A percentile compares a stretch with the other conserved stretches of the same genome.
These are phyloP conservation scores for Spatholobus suberectus DNA, from an alignment of 306 rosid species.

Conservation along the genomic window DNA sequence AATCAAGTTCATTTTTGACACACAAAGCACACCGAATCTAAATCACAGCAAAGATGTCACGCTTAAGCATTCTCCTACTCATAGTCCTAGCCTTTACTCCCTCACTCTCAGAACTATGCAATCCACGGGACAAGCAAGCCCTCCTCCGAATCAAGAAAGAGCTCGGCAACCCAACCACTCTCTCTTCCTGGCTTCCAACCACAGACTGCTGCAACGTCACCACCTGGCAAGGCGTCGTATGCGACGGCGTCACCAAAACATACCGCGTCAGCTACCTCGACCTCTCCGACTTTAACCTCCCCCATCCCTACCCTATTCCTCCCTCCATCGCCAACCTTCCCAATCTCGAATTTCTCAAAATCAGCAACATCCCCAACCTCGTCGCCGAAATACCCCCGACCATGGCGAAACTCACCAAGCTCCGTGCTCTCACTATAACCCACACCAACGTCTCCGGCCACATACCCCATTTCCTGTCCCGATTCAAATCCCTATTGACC, in stretches of 20 bases:
- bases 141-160: constrained; percentile 39
- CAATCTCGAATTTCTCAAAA: neutral
- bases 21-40: too few species aligned
- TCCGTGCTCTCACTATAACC: neutral
- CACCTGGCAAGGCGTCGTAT: neutral
- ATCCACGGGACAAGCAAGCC: constrained; percentile 27
- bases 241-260: constrained; percentile 33
- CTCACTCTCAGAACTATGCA: constrained; percentile 19
- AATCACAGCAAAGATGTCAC: neutral
- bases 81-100: neutral
- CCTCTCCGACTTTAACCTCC: neutral
- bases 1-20: neutral
- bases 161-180: constrained; percentile 29
- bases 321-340: constrained; percentile 12
- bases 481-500: constrained; percentile 14
- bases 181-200: constrained; percentile 31
- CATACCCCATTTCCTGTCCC: constrained; percentile 25
- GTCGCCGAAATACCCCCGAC: constrained; percentile 12
- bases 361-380: neutral
- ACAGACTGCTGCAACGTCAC: constrained; percentile 37
- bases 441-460: constrained; percentile 31
- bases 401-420: constrained; percentile 20
- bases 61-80: neutral
- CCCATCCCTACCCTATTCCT: too few species aligned
- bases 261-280: constrained; percentile 1